Percentiles rank a stretch among this genome's conserved stretches.
Conservation (phyloP, 371 early-diverging fungal species). For the Actinomortierella wolfii region DNA sequence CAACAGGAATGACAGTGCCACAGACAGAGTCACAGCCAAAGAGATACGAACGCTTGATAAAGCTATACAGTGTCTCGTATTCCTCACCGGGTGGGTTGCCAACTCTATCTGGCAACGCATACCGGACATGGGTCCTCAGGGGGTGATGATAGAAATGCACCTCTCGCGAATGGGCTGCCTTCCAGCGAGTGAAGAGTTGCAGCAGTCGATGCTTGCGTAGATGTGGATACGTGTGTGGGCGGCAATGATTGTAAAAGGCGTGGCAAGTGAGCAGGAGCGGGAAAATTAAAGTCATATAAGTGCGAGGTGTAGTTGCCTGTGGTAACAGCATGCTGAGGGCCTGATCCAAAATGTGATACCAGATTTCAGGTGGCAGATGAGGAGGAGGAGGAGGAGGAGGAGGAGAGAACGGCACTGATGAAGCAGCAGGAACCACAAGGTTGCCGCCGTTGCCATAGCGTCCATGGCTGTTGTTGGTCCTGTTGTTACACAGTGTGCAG, state of each 20-base stretch:
- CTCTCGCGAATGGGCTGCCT: constrained; percentile 42
- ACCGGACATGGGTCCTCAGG: constrained; percentile 30
- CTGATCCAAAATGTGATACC: constrained; percentile 41
- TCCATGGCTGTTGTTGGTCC: no score
- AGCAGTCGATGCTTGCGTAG: constrained; percentile 37
- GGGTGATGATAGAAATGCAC: constrained; percentile 44
- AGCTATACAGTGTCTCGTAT: constrained; percentile 39
- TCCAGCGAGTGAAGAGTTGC: constrained; percentile 38
- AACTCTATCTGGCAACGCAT: constrained; percentile 38
- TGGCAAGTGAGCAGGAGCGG: constrained; percentile 34
- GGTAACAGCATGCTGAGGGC: constrained; percentile 30
- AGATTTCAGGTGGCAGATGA: constrained; percentile 36
- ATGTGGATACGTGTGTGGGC: constrained; percentile 29
- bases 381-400: neutral
- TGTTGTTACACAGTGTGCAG: no score
- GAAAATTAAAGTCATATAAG: constrained; percentile 26
- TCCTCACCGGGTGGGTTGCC: constrained; percentile 44
- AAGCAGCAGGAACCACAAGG: no score
- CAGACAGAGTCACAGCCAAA: constrained; percentile 46
- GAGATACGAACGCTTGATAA: constrained; percentile 39
- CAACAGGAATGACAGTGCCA: constrained; percentile 43
- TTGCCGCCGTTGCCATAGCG: no score
- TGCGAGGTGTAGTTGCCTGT: constrained; percentile 24
- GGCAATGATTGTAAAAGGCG: constrained; percentile 35
- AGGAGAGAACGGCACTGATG: no score